Base-by-base conservation (phyloP, 139 green algal species). In the Tetratostichococcus sp. region DNA sequence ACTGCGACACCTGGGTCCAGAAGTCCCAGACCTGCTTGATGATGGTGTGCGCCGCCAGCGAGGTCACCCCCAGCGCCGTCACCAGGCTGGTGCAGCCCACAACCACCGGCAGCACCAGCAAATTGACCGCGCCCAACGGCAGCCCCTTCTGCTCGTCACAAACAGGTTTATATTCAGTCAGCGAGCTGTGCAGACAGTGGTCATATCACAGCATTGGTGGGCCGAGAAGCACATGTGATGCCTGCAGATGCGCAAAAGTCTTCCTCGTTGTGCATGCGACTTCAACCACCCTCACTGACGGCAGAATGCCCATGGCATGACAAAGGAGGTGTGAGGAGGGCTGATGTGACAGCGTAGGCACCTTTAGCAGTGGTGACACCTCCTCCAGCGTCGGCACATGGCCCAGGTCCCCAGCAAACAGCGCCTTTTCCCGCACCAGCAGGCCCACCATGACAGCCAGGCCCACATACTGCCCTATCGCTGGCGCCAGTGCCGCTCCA, bases 1-100 rank as follows among this genome's bases (percentile, higher is more conserved):
- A 90, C 80, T 90, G 86, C 71, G 90, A 89, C 42, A 89, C 83
- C 67, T 86, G 79, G 62, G 86, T 87, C 66, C 17, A 35, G 42
- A 74, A 79, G 75, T 77, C 72, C 1, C 68, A 43, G 34, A 78
- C 73, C 58, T 80, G 76, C 71, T 76, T 86, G n/a, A 90, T 80
- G 32, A 90, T 34, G 43, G 88, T 91, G 30, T 87, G 77, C 16
- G 82, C 62, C 0, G 75, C 77, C 68, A 93, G 73, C 33, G 72
- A n/a, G 50, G 70, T 73, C 35, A 73, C 32, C 4, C 77, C 77
- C 34, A 82, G 28, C 26, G 62, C 62, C 4, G 62, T 32, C 62
- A 68, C 62, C n/a, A 68, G 50, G 50, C 50, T 62, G 19, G 50
- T 62, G 50, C 50, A 62, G 14, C 50, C 50, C 50, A 62, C 50